Conservation (phyloP, 176 grass and related monocot genomes). For the Pharus latifolius region DNA sequence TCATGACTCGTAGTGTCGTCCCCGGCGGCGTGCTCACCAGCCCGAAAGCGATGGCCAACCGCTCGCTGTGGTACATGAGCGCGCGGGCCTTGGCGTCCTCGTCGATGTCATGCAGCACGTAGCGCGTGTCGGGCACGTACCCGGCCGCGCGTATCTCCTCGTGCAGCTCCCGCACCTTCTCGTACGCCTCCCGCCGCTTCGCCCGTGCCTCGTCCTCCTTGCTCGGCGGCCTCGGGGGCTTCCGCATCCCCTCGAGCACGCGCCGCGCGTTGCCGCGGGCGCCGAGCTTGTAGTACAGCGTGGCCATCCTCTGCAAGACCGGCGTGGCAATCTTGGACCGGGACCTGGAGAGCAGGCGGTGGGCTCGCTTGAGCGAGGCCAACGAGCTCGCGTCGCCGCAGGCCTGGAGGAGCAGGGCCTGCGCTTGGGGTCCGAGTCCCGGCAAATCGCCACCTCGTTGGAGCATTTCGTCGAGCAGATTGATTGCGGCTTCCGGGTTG, state of each 20-base stretch:
- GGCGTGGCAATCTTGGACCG: neutral
- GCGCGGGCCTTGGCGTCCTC: slow-evolving; percentile 71
- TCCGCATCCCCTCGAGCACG: slow-evolving; percentile 20
- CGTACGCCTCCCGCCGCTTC: slow-evolving; percentile 61
- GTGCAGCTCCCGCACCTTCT: slow-evolving; percentile 62
- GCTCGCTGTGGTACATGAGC: slow-evolving; percentile 93
- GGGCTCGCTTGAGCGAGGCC: slow-evolving; percentile 25
- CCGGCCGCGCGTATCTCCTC: slow-evolving; percentile 56
- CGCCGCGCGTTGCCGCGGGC: slow-evolving; percentile 30
- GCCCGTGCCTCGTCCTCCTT: neutral
- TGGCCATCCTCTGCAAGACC: slow-evolving; percentile 30
- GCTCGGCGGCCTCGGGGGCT: neutral
- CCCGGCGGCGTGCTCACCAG: slow-evolving; percentile 62
- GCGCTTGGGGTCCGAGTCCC: slow-evolving; percentile 8
- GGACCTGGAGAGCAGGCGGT: slow-evolving; percentile 30
- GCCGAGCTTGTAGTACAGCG: slow-evolving; percentile 62
- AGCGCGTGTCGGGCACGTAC: slow-evolving; percentile 72
- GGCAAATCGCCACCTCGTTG: neutral
- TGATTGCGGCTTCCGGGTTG: slow-evolving; percentile 23
- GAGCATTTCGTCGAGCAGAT: slow-evolving; percentile 43
- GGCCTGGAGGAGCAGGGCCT: slow-evolving; percentile 25
- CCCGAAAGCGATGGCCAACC: slow-evolving; percentile 74
- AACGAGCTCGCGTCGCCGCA: slow-evolving; percentile 40
- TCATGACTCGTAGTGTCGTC: slow-evolving; percentile 70
- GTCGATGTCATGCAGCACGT: slow-evolving; percentile 71